phyloP scores from a whole-genome alignment of 1,284 basidiomycete genomes.

The Coniferiporia sulphurascens region DNA sequence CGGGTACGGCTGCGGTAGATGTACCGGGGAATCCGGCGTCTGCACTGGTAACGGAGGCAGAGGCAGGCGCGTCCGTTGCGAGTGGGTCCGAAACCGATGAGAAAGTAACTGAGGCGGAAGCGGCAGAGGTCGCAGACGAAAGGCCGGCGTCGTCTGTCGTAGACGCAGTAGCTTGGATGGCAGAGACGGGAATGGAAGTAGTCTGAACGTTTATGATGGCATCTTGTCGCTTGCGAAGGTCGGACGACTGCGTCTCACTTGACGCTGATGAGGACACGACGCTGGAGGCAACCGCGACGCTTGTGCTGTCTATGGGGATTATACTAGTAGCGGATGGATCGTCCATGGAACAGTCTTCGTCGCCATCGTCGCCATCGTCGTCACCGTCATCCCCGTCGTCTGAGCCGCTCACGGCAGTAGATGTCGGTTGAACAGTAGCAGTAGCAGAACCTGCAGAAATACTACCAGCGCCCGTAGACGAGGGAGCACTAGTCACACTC shows the following conservation, averaged over 20 bases:
- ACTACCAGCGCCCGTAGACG: neutral
- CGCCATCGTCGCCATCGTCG: neutral
- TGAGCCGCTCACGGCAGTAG: neutral
- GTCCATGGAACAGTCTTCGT: neutral
- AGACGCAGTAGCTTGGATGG: neutral
- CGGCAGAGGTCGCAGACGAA: neutral
- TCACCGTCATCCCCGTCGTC: neutral
- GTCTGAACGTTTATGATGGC: constrained; percentile 12
- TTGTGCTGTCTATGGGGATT: neutral
- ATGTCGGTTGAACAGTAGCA: neutral
- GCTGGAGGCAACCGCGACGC: neutral
- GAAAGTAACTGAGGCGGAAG: neutral
- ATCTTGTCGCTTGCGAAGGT: constrained; percentile 4
- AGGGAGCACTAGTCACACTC: neutral
- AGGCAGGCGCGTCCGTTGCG: neutral
- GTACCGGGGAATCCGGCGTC: neutral
- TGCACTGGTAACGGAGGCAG: neutral
- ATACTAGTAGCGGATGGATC: neutral
- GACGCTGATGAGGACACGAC: neutral
- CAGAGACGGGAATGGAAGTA: constrained; percentile 1
- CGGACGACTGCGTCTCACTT: neutral
- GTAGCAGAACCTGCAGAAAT: neutral
- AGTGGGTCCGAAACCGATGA: constrained; percentile 1
- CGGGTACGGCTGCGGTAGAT: neutral
- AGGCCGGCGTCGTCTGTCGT: neutral